phyloP scores from a whole-genome alignment of 768 basidiomycete species.

The Trichaptum fuscoviolaceum region DNA sequence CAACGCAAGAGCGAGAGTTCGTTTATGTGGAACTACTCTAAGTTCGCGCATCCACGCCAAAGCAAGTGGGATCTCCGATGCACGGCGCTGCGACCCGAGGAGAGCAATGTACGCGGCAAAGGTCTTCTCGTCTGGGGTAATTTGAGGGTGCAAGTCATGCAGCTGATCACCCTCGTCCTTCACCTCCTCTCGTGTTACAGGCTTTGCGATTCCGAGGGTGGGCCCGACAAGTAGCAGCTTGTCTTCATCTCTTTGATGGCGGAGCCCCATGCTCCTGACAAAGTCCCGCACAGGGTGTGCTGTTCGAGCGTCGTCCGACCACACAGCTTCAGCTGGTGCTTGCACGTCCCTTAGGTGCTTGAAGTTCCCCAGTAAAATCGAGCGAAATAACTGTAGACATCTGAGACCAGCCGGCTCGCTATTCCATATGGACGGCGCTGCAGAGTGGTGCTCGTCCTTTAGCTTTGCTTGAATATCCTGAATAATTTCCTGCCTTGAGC shows the following conservation, averaged over 20 bases:
- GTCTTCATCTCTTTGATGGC: neutral
- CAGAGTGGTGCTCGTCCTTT: slow-evolving; percentile 18
- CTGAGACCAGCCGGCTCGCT: slow-evolving; percentile 20
- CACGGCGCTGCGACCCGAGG: slow-evolving; percentile 44
- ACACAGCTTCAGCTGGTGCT: slow-evolving; percentile 34
- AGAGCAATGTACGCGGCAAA: slow-evolving; percentile 59
- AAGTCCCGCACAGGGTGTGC: slow-evolving; percentile 25
- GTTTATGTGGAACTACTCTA: slow-evolving; percentile 42
- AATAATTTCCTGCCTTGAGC: slow-evolving; percentile 20
- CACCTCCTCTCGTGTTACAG: neutral
- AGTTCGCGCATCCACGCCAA: slow-evolving; percentile 73
- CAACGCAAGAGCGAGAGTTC: slow-evolving; percentile 56
- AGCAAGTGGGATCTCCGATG: slow-evolving; percentile 57
- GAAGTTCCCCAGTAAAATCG: slow-evolving; percentile 55
- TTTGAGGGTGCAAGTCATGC: slow-evolving; percentile 26
- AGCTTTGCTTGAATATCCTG: slow-evolving; percentile 24
- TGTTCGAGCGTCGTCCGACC: slow-evolving; percentile 20
- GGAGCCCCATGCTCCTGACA: slow-evolving; percentile 21
- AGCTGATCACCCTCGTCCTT: neutral
- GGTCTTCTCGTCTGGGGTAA: slow-evolving; percentile 45
- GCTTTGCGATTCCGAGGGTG: neutral
- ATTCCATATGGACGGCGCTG: slow-evolving; percentile 24
- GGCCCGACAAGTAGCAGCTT: neutral
- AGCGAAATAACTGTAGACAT: slow-evolving; percentile 47
- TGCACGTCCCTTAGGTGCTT: slow-evolving; percentile 31